Percentiles rank a stretch among this genome's conserved stretches.
Conservation (phyloP, 805 yeast species). For the Candida broadrunensis region DNA sequence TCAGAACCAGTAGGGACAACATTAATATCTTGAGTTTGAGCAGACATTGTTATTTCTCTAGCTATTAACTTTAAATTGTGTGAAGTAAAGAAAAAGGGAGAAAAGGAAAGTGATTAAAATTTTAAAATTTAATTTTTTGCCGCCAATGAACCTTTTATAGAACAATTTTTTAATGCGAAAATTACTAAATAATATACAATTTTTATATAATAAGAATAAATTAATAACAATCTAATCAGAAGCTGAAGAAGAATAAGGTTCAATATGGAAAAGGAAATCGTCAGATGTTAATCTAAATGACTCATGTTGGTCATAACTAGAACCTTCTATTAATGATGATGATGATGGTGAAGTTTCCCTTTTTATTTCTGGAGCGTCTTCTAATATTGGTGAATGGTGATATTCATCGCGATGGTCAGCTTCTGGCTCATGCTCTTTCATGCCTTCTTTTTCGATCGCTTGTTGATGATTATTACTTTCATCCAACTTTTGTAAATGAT, state of each 20-base stretch:
- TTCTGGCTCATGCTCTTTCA: no score
- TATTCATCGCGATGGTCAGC: no score
- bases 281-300: no score
- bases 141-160: background rate
- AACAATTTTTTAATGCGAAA: background rate
- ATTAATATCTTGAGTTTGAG: conserved; percentile 2
- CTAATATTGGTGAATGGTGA: no score
- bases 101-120: background rate
- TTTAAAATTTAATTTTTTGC: background rate
- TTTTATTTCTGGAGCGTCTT: no score
- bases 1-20: background rate
- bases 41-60: conserved; percentile 2
- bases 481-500: no score
- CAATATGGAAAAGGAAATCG: background rate
- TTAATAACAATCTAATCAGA: background rate
- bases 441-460: no score
- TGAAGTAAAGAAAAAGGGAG: background rate
- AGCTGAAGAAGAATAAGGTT: background rate
- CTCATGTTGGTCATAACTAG: no score
- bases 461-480: no score
- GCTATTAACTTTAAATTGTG: background rate
- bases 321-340: no score
- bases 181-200: background rate
- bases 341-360: no score
- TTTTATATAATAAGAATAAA: no score